phyloP scores from a whole-genome alignment of 176 grass and related monocot species.

The Musa beccarii region DNA sequence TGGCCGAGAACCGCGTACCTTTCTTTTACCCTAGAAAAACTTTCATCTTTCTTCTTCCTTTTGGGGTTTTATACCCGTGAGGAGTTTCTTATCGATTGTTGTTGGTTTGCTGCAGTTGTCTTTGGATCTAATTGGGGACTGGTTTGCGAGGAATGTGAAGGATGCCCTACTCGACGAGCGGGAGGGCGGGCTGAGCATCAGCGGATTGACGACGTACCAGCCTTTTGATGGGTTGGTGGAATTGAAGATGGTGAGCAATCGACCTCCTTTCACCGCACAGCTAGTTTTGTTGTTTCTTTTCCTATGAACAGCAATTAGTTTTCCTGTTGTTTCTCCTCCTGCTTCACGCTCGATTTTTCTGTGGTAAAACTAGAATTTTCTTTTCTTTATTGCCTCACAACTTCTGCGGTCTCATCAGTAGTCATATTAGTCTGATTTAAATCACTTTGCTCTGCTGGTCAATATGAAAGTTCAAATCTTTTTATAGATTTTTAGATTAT shows the following conservation, averaged over 20 bases:
- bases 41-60: background rate
- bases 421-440: too few species aligned
- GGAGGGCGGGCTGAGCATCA: conserved; percentile 45
- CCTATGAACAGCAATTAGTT: too few species aligned
- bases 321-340: too few species aligned
- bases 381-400: too few species aligned
- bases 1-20: conserved; percentile 75
- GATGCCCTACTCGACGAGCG: conserved; percentile 19
- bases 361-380: background rate
- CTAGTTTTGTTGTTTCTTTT: too few species aligned
- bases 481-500: too few species aligned
- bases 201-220: conserved; percentile 70
- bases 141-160: conserved; percentile 51
- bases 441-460: too few species aligned
- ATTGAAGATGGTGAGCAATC: conserved; percentile 76
- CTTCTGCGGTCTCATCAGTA: too few species aligned
- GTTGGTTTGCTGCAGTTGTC: conserved; percentile 41
- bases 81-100: conserved; percentile 10
- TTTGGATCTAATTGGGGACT: conserved; percentile 67
- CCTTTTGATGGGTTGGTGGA: conserved; percentile 64
- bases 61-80: background rate
- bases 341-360: background rate
- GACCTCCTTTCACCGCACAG: too few species aligned
- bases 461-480: background rate
- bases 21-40: background rate